Conservation (phyloP, 164 flowering plant genomes). For the Cinnamomum micranthum region DNA sequence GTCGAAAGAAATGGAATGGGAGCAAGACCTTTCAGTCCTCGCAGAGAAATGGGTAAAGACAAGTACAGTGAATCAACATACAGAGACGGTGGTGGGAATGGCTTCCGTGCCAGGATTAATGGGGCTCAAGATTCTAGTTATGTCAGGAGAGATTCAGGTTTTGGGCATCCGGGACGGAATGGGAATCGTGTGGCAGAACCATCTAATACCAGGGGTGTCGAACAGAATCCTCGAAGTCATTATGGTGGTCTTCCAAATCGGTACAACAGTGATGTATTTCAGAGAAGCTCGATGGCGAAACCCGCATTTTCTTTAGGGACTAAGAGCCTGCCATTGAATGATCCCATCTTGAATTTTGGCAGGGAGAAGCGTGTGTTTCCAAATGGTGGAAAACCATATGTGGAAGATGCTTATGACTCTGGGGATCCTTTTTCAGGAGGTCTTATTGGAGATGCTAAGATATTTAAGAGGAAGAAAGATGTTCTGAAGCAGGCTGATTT, state of each 20-base stretch:
- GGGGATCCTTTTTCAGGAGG: constrained; percentile 60
- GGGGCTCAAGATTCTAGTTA: constrained; percentile 27
- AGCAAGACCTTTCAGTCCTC: constrained; percentile 25
- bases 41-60: constrained; percentile 21
- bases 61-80: constrained; percentile 20
- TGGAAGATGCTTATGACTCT: constrained; percentile 67
- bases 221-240: constrained; percentile 31
- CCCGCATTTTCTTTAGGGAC: constrained; percentile 42
- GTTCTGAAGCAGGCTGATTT: constrained; percentile 57
- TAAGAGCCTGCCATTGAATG: constrained; percentile 42
- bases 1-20: constrained; percentile 33
- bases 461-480: constrained; percentile 80
- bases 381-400: constrained; percentile 46
- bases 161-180: constrained; percentile 42
- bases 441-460: constrained; percentile 34
- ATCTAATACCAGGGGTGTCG: constrained; percentile 32
- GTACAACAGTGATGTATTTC: constrained; percentile 38
- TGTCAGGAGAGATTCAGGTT: constrained; percentile 42
- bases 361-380: constrained; percentile 51
- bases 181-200: constrained; percentile 41
- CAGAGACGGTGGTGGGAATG: constrained; percentile 23
- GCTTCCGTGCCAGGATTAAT: constrained; percentile 14
- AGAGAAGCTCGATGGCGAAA: constrained; percentile 34
- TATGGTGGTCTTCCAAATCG: constrained; percentile 39
- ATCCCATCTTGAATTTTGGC: constrained; percentile 47